Evolutionary conservation across 2,329 filamentous ascomycete genomes (phyloP).

Genomic region (Diplodia corticola): DNA sequence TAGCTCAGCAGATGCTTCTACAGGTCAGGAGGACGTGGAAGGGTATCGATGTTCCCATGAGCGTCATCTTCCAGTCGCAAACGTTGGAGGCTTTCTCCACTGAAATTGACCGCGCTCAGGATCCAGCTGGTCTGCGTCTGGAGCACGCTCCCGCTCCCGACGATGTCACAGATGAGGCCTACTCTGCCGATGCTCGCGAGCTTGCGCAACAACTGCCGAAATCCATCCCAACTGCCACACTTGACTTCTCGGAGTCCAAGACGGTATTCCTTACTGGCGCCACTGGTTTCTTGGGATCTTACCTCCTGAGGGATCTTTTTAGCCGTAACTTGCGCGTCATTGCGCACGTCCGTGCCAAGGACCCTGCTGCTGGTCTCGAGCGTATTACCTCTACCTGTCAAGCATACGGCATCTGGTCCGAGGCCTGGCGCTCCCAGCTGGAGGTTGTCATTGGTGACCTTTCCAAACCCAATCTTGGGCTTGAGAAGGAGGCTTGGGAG

Average conservation of each 20-base stretch:
- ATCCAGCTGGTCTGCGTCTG: conserved; percentile 50
- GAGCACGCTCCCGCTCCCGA: conserved; percentile 51
- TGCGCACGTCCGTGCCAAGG: conserved; percentile 72
- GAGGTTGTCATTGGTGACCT: conserved; percentile 73
- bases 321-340: conserved; percentile 66
- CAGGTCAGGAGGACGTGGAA: conserved; percentile 63
- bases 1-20: conserved; percentile 79
- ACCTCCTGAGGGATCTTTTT: conserved; percentile 74
- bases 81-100: conserved; percentile 59
- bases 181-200: conserved; percentile 55
- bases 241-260: conserved; percentile 41
- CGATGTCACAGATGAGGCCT: conserved; percentile 47
- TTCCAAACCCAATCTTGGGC: conserved; percentile 68
- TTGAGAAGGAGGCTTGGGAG: conserved; percentile 67
- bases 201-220: conserved; percentile 53
- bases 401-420: conserved; percentile 78
- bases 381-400: conserved; percentile 67
- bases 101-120: conserved; percentile 52
- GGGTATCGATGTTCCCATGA: conserved; percentile 68
- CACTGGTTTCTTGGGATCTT: conserved; percentile 85
- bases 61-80: conserved; percentile 67
- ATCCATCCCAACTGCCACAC: conserved; percentile 30
- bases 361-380: conserved; percentile 58
- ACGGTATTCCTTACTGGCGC: conserved; percentile 84
- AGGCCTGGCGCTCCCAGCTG: conserved; percentile 66